Base-by-base conservation (phyloP, 164 flowering plant genomes). In the Dillenia suffruticosa region DNA sequence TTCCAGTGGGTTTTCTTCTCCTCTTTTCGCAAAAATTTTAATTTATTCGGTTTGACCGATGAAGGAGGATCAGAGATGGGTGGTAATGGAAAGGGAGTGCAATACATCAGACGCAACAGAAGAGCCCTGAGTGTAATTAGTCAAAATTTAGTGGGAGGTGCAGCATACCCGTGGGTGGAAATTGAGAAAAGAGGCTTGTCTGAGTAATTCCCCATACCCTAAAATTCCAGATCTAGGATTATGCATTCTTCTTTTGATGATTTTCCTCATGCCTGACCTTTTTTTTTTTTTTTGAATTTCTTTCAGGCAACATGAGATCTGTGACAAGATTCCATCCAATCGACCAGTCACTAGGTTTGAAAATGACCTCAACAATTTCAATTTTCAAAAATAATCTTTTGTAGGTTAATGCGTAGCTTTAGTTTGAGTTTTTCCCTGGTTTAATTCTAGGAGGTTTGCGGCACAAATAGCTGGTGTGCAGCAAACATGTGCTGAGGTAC, bases 281-380 rank as follows among this genome's bases (percentile, higher is more conserved):
- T 4, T 13, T 40, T 44, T 40, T 44, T 26, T 40, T 32, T 52
- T 48, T 44, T 8, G 17, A 22, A 32, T 32, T 32, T 32, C 40
- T 32, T 32, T 32, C 69, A 79, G 86, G 61, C 71, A 64, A n/a
- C 65, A 77, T 58, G 79, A 44, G 46, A 46, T 63, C 3, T 75
- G 63, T 50, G 77, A 75, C 24, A 71, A 72, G 67, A 79, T 67
- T 26, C 64, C n/a, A 49, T 67, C 58, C 8, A 65, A 71, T 58
- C 78, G 82, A 61, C 83, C 85, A 13, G 47, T 78, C 56, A 80
- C 85, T 47, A 81, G 85, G 85, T 81, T 62, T 12, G 63, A 44
- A 44, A 49, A 45, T 46, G 19, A 24, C 43, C 10, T 12, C 10
- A 47, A n/a, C 46, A 15, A 9, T 59, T 9, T 11, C 12, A 57